Conservation (phyloP, 2,329 filamentous ascomycete genomes). For the Huntiella bhutanensis region DNA sequence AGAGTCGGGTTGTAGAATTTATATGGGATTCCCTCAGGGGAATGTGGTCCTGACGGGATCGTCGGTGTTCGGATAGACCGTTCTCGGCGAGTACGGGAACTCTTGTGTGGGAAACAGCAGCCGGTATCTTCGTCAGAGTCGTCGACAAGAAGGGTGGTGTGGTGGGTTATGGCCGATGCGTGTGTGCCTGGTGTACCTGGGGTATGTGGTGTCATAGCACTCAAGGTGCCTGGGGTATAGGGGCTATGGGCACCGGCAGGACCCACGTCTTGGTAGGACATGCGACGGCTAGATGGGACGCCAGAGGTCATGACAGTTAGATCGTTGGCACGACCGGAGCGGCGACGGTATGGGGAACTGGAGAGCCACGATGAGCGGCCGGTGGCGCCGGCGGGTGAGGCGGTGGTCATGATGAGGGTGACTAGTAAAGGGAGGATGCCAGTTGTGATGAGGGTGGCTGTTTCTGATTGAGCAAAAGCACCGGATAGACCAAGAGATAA, state of each 20-base stretch:
- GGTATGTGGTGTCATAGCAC: background rate
- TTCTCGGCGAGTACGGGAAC: conserved; percentile 1
- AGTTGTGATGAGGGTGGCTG: conserved; percentile 22
- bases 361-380: conserved; percentile 23
- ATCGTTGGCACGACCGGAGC: conserved; percentile 2
- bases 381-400: conserved; percentile 23
- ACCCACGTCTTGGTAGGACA: conserved; percentile 1
- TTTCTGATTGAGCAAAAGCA: conserved; percentile 21
- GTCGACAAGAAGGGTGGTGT: background rate
- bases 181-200: conserved; percentile 1
- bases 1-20: conserved; percentile 8
- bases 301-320: conserved; percentile 3
- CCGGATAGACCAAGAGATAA: conserved; percentile 20
- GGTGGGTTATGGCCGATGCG: background rate
- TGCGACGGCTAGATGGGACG: background rate
- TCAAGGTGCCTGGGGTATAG: background rate
- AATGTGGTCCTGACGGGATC: background rate
- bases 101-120: background rate
- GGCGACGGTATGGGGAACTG: conserved; percentile 16
- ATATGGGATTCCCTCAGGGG: conserved; percentile 7
- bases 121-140: background rate
- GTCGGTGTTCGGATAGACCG: conserved; percentile 12
- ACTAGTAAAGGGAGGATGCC: conserved; percentile 23
- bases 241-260: background rate
- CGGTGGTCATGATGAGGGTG: conserved; percentile 19